Evolutionary conservation across 2,329 filamentous ascomycete species (phyloP), one percentile per base, ranked within the genome.

Genomic region (Intubia oerlemansii): DNA sequence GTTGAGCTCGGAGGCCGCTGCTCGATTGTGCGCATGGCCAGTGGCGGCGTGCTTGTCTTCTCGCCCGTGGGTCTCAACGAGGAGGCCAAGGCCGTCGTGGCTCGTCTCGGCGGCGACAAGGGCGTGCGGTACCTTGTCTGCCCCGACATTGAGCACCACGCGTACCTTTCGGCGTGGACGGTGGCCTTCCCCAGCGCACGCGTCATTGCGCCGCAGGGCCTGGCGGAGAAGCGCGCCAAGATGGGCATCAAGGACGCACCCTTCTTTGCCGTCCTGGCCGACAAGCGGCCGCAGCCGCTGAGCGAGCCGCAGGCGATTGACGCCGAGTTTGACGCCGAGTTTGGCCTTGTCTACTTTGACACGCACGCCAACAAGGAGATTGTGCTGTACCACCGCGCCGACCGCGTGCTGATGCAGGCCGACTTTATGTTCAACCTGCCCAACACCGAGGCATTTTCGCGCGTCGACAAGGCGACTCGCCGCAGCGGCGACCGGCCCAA

Each of bases 401-500:
- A 78, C 10, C 56, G 59, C 32, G 76, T 81, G 0, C 53, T 98
- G 25, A 84, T 98, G 44, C 57, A 92, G 52, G 88, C 82, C 5
- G 88, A 98, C 49, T 51, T 95, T 24, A 46, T 95, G 38, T 95
- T 95, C 61, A 95, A 93, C 48, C 53, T 92, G 19, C 88, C 88
- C 0, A 68, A 81, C 1, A 67, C 56, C 0, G 88, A 98, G 54
- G 88, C 95, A 53, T 93, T 80, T 51, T 65, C 66, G 0, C 59
- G 56, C 7, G 57, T 65, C 4, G 32, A 35, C 14, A n/a, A 27
- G 5, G 27, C 30, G 7, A 17, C 24, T 5, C 35, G 34, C 5
- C 26, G 22, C 11, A 52, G 56, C 18, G 19, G 19, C 19, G n/a
- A n/a, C n/a, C n/a, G n/a, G n/a, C 34, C 47, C 13, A 52, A 54